Percentiles rank a stretch among this genome's conserved stretches.
These are phyloP conservation scores for Botrytis byssoidea DNA, from an alignment of 2,329 filamentous ascomycete genomes.

Conservation along the genomic window DNA sequence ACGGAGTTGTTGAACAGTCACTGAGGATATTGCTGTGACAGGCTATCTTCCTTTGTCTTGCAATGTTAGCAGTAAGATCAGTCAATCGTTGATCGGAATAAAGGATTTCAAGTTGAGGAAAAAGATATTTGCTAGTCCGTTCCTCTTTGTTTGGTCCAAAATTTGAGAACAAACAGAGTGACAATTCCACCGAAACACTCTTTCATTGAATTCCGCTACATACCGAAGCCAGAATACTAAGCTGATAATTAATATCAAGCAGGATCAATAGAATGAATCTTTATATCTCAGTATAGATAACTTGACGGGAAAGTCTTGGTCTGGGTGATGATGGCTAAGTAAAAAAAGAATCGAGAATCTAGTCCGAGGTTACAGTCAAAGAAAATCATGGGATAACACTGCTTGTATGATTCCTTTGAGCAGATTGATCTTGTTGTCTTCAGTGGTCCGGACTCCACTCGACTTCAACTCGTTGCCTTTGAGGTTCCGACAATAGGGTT, in stretches of 20 bases:
- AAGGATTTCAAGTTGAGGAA: not conserved
- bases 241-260: not conserved
- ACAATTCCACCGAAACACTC: not conserved
- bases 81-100: not conserved
- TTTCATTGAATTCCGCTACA: not conserved
- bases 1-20: not conserved
- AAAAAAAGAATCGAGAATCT: not conserved
- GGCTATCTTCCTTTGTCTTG: not conserved
- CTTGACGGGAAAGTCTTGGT: not conserved
- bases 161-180: not conserved
- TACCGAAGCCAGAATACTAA: not conserved
- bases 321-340: not conserved
- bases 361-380: not conserved
- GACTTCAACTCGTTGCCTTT: not conserved
- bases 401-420: not conserved
- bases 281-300: not conserved
- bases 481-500: not conserved
- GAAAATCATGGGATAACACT: not conserved
- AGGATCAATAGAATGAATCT: not conserved
- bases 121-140: not conserved
- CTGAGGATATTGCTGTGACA: not conserved
- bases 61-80: not conserved
- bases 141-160: not conserved
- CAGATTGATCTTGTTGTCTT: not conserved
- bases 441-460: not conserved